Percentiles rank a stretch among this genome's conserved stretches.
Conservation (phyloP, 805 yeast genomes). For the Yamadazyma paraphyllophila region DNA sequence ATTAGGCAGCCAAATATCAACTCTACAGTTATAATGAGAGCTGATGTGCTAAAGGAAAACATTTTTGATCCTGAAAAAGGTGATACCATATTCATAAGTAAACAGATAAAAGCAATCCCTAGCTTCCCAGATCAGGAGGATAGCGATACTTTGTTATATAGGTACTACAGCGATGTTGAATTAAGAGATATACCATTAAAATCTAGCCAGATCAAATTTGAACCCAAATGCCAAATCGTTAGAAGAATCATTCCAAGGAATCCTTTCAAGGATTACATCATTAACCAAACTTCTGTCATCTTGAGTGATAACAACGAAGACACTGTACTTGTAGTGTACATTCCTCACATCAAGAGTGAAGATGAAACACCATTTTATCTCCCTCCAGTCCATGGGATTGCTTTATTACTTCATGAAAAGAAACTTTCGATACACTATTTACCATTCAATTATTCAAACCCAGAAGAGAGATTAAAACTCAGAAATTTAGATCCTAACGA, state of each 20-base stretch:
- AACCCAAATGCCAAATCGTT: slow-evolving; percentile 54
- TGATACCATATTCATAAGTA: slow-evolving; percentile 27
- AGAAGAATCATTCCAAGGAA: slow-evolving; percentile 89
- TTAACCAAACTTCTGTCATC: slow-evolving; percentile 79
- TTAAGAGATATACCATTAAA: slow-evolving; percentile 30
- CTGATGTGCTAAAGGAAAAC: slow-evolving; percentile 68
- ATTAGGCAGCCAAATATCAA: slow-evolving; percentile 85
- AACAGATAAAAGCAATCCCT: slow-evolving; percentile 26
- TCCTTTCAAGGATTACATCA: slow-evolving; percentile 77
- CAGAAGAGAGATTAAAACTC: slow-evolving; percentile 18
- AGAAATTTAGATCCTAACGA: slow-evolving; percentile 43
- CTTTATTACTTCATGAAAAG: slow-evolving; percentile 50
- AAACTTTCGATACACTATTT: slow-evolving; percentile 71
- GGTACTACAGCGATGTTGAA: slow-evolving; percentile 33
- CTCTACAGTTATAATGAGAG: slow-evolving; percentile 85
- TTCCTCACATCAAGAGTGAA: slow-evolving; percentile 64
- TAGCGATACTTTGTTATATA: slow-evolving; percentile 23
- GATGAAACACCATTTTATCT: slow-evolving; percentile 81
- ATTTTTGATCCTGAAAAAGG: slow-evolving; percentile 37
- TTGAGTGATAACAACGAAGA: slow-evolving; percentile 26
- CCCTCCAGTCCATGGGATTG: slow-evolving; percentile 83
- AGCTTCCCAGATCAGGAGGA: slow-evolving; percentile 29
- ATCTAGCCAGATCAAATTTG: slow-evolving; percentile 19
- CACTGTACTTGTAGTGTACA: slow-evolving; percentile 62
- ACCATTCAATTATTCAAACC: slow-evolving; percentile 45